A percentile compares a stretch with the other conserved stretches of the same genome.
These are phyloP conservation scores for Linum tenue DNA, from an alignment of 345 rosid species.

Conservation along the genomic window DNA sequence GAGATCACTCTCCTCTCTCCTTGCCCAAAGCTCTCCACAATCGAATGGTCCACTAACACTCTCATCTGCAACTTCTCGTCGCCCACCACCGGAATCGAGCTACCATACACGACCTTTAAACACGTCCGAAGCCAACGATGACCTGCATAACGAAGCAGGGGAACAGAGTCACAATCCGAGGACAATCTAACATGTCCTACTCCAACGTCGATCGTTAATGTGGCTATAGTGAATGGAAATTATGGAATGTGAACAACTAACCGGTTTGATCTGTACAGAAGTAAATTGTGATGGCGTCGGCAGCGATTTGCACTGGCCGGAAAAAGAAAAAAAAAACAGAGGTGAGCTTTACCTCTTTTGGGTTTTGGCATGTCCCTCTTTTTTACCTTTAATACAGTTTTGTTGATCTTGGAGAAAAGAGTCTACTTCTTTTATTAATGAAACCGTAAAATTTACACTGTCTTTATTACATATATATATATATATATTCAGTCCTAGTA, in stretches of 20 bases:
- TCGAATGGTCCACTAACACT: slow-evolving; percentile 85
- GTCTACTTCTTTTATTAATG: no score
- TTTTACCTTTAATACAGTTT: no score
- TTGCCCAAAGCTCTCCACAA: slow-evolving; percentile 74
- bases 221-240: neutral
- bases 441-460: no score
- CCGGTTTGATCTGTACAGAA: slow-evolving; percentile 41
- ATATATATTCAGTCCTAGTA: no score
- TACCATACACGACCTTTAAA: slow-evolving; percentile 48
- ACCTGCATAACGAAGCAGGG: slow-evolving; percentile 32
- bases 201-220: neutral
- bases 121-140: slow-evolving; percentile 57
- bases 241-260: slow-evolving; percentile 29
- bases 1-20: slow-evolving; percentile 78
- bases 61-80: slow-evolving; percentile 63
- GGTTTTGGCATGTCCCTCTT: no score
- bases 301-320: slow-evolving; percentile 46
- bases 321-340: slow-evolving; percentile 26
- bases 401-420: no score
- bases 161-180: neutral
- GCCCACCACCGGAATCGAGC: slow-evolving; percentile 51
- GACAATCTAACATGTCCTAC: neutral
- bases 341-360: no score
- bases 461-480: no score
- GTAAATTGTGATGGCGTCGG: slow-evolving; percentile 66